Evolutionary conservation across 2,329 filamentous ascomycete genomes (phyloP), one percentile per base, ranked within the genome.

Genomic region (Ophiocordyceps robertsii): DNA sequence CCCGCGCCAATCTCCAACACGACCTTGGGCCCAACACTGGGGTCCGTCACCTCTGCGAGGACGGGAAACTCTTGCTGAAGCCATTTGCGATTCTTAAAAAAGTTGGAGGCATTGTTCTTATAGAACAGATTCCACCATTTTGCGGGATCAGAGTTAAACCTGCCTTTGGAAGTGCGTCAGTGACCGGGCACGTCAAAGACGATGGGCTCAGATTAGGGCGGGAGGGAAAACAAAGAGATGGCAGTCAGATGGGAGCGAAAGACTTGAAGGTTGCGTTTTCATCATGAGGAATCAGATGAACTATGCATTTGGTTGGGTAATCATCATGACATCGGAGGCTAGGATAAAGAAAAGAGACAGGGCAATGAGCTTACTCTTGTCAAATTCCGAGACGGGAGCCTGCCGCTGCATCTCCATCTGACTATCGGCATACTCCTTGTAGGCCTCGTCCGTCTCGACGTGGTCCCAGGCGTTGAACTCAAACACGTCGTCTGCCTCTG

Each of bases 401-500:
- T 82, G 77, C 50, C 89, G 80, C 66, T 98, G 92, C 65, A 82
- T 83, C 38, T 77, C 75, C 58, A 84, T 90, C 66, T 96, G 92
- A 56, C 80, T 66, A 63, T 89, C 79, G 46, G 88, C 82, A 62
- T 92, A 95, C 57, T 84, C 77, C 57, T 82, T 81, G 71, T 95
- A 96, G 35, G 80, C 73, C 53, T 86, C 79, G 66, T 96, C 90
- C 59, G 88, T 88, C 64, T 90, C 82, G 58, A 96, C 92, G 60
- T 98, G 90, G 61, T 98, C 92, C 92, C 92, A 98, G 32, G 92
- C 92, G 63, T 98, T 98, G 76, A 92, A 95, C 61, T 93, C 84
- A 66, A 90, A 98, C 55, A 94, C 85, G 59, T 96, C 75, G 66
- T 95, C 89, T 57, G 80, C 77, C 60, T 90, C 73, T 54, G 84